These are phyloP conservation scores for Epichloe festucae DNA, from an alignment of 2,329 filamentous ascomycete species.

Conservation along the genomic window DNA sequence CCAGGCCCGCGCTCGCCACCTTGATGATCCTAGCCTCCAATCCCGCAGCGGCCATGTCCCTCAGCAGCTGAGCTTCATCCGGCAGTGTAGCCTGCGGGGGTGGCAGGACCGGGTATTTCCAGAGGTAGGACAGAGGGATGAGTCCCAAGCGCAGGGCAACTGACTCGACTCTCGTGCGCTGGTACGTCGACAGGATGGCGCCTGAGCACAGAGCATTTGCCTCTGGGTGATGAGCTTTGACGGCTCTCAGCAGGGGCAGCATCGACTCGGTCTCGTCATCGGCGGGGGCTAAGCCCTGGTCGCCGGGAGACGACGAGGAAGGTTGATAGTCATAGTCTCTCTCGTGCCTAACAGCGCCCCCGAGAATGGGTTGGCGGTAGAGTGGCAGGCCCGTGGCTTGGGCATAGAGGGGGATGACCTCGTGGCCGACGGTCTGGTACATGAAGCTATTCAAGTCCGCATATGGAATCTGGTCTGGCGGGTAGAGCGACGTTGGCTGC, in stretches of 20 bases:
- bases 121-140: conserved; percentile 72
- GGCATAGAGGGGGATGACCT: conserved; percentile 73
- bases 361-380: conserved; percentile 66
- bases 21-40: conserved; percentile 90
- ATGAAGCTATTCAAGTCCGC: conserved; percentile 87
- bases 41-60: conserved; percentile 66
- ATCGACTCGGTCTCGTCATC: conserved; percentile 83
- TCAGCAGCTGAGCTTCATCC: conserved; percentile 48
- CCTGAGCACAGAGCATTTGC: conserved; percentile 82
- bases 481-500: neutral
- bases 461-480: conserved; percentile 10
- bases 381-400: conserved; percentile 68
- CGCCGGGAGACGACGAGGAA: neutral
- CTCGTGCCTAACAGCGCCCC: conserved; percentile 54
- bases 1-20: conserved; percentile 80
- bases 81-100: conserved; percentile 20
- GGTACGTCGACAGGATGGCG: conserved; percentile 89
- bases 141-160: conserved; percentile 77
- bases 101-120: conserved; percentile 75
- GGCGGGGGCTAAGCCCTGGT: conserved; percentile 5
- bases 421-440: conserved; percentile 96
- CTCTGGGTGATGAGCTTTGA: conserved; percentile 58
- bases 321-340: conserved; percentile 48
- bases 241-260: conserved; percentile 54
- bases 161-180: conserved; percentile 89